These are phyloP conservation scores for Huntiella moniliformis DNA, from an alignment of 2,329 filamentous ascomycete species.

Conservation along the genomic window DNA sequence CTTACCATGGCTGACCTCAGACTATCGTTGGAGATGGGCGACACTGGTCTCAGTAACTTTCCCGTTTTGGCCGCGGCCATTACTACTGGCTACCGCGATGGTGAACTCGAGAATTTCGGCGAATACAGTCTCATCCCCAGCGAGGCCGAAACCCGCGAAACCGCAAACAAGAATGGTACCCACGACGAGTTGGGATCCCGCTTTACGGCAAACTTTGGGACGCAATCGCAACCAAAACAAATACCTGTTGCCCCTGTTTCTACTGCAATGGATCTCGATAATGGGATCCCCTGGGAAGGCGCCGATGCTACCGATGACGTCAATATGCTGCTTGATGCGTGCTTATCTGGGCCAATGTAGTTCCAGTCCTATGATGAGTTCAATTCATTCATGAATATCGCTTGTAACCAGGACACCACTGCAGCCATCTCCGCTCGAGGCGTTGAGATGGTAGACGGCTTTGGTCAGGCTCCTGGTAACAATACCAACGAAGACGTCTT, in stretches of 20 bases:
- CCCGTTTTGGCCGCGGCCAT: conserved; percentile 56
- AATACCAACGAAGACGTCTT: too few relatives aligned
- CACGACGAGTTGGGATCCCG: conserved; percentile 27
- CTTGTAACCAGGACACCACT: too few relatives aligned
- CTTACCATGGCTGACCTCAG: conserved; percentile 63
- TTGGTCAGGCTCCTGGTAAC: too few relatives aligned
- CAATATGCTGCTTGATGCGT: conserved; percentile 38
- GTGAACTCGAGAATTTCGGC: conserved; percentile 50
- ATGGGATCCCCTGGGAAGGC: conserved; percentile 43
- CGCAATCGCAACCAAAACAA: background rate
- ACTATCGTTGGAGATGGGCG: conserved; percentile 55
- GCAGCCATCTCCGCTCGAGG: too few relatives aligned
- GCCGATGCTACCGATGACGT: conserved; percentile 34
- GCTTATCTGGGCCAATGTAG: conserved; percentile 22
- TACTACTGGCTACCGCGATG: conserved; percentile 52
- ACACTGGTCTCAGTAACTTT: conserved; percentile 59
- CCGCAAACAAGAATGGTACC: conserved; percentile 15
- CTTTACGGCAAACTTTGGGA: conserved; percentile 5
- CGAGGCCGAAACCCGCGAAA: conserved; percentile 12
- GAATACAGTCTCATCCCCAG: conserved; percentile 37
- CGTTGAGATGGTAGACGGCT: too few relatives aligned
- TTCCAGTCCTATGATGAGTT: background rate
- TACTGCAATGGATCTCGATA: conserved; percentile 40
- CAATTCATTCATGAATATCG: too few relatives aligned
- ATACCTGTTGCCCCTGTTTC: background rate